Evolutionary conservation across 805 yeast species (phyloP).

Genomic region (Yamadazyma scolyti): DNA sequence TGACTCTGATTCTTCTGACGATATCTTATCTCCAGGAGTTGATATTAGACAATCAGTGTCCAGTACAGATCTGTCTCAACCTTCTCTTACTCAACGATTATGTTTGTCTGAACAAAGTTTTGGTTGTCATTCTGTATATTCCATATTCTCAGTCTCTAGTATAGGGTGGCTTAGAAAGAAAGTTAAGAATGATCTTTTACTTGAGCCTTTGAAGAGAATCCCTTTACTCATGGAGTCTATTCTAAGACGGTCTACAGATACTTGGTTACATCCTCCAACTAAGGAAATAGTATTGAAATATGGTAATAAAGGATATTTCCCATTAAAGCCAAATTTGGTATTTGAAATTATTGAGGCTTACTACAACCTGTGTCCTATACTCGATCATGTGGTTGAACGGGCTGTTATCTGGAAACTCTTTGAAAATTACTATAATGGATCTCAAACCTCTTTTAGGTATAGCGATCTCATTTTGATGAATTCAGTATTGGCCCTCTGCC

Average conservation of each 20-base stretch:
- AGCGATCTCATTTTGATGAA: constrained; percentile 33
- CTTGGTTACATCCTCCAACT: constrained; percentile 8
- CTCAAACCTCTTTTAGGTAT: constrained; percentile 13
- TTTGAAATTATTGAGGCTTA: constrained; percentile 22
- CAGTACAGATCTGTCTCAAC: no score
- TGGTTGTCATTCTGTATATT: constrained; percentile 23
- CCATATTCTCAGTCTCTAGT: constrained; percentile 27
- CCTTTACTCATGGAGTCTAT: constrained; percentile 19
- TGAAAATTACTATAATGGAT: constrained; percentile 16
- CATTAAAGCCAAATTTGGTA: constrained; percentile 13
- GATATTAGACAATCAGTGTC: constrained; percentile 1
- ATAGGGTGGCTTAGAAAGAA: constrained; percentile 23
- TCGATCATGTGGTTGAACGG: constrained; percentile 13
- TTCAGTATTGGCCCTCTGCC: constrained; percentile 19
- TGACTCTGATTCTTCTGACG: neutral
- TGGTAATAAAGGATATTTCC: constrained; percentile 13
- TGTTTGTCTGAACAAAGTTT: constrained; percentile 6
- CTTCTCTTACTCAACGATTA: no score
- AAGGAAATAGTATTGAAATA: constrained; percentile 11
- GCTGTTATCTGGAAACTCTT: constrained; percentile 17
- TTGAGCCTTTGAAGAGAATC: constrained; percentile 21
- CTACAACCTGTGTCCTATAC: constrained; percentile 14
- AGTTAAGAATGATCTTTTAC: constrained; percentile 16
- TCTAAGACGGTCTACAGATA: constrained; percentile 11
- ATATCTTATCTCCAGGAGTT: neutral